Conservation (phyloP, 2,329 filamentous ascomycete species). For the Fonsecaea erecta region DNA sequence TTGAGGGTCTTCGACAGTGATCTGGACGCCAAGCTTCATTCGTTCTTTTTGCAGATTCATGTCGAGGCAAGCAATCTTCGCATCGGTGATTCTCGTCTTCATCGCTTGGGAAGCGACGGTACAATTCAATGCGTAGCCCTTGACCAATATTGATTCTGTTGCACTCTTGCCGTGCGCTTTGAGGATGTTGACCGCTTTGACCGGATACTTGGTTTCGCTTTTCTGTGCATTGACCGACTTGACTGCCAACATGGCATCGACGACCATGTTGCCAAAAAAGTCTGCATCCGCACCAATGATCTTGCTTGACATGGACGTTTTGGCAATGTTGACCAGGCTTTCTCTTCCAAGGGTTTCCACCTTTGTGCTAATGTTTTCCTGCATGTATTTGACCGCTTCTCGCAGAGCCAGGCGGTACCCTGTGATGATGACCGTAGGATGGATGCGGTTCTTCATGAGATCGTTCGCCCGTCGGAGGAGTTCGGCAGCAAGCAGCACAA, state of each 20-base stretch:
- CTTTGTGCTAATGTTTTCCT: constrained; percentile 95
- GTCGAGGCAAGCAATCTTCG: constrained; percentile 94
- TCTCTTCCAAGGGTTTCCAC: constrained; percentile 90
- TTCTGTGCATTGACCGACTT: constrained; percentile 84
- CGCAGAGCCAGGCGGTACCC: constrained; percentile 93
- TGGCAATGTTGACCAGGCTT: constrained; percentile 90
- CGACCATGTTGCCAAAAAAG: constrained; percentile 96
- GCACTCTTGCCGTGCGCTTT: constrained; percentile 97
- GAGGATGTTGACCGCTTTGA: constrained; percentile 98
- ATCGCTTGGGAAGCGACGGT: constrained; percentile 98
- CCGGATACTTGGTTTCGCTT: constrained; percentile 92
- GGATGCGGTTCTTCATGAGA: constrained; percentile 99
- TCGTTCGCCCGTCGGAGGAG: constrained; percentile 93
- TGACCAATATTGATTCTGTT: constrained; percentile 85
- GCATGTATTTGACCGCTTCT: constrained; percentile 98
- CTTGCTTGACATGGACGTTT: constrained; percentile 99
- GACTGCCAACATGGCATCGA: constrained; percentile 93
- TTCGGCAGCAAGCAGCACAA: constrained; percentile 95
- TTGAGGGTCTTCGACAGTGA: constrained; percentile 95
- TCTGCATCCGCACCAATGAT: constrained; percentile 95
- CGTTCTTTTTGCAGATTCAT: constrained; percentile 99
- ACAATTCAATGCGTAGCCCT: constrained; percentile 97
- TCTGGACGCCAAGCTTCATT: constrained; percentile 98
- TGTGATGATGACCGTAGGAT: constrained; percentile 98
- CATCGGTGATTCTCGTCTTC: constrained; percentile 88